These are phyloP conservation scores for Boletus speciosus DNA, from an alignment of 768 basidiomycete genomes.

Conservation along the genomic window DNA sequence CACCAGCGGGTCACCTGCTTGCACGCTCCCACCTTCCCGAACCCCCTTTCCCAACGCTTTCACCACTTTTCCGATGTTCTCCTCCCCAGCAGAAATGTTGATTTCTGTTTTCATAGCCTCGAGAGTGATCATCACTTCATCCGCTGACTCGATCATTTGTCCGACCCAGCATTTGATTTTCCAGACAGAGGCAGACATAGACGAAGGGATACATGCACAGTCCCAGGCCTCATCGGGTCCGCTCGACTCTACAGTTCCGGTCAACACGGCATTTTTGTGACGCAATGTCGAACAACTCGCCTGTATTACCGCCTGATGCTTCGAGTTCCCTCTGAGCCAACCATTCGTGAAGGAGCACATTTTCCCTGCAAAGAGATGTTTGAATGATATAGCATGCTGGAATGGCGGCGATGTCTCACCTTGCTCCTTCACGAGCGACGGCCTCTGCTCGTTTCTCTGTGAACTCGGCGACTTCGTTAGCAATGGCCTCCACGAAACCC, in stretches of 20 bases:
- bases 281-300: background rate
- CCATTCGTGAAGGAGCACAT: slow-evolving; percentile 43
- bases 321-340: slow-evolving; percentile 27
- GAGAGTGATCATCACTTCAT: slow-evolving; percentile 46
- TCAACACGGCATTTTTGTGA: background rate
- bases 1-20: slow-evolving; percentile 45
- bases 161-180: slow-evolving; percentile 46
- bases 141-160: slow-evolving; percentile 39
- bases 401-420: slow-evolving; percentile 25
- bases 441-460: slow-evolving; percentile 37
- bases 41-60: slow-evolving; percentile 39
- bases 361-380: slow-evolving; percentile 34
- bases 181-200: slow-evolving; percentile 47
- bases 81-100: slow-evolving; percentile 42
- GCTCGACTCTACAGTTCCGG: background rate
- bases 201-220: slow-evolving; percentile 22
- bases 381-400: background rate
- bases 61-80: slow-evolving; percentile 44
- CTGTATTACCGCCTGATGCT: background rate
- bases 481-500: slow-evolving; percentile 39
- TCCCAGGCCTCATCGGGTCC: slow-evolving; percentile 2
- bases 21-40: slow-evolving; percentile 42
- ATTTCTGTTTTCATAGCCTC: slow-evolving; percentile 71
- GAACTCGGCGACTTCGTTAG: slow-evolving; percentile 41
- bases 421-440: slow-evolving; percentile 37